phyloP scores from a whole-genome alignment of 1,284 basidiomycete species.

The Fistulinella cinereoalba region DNA sequence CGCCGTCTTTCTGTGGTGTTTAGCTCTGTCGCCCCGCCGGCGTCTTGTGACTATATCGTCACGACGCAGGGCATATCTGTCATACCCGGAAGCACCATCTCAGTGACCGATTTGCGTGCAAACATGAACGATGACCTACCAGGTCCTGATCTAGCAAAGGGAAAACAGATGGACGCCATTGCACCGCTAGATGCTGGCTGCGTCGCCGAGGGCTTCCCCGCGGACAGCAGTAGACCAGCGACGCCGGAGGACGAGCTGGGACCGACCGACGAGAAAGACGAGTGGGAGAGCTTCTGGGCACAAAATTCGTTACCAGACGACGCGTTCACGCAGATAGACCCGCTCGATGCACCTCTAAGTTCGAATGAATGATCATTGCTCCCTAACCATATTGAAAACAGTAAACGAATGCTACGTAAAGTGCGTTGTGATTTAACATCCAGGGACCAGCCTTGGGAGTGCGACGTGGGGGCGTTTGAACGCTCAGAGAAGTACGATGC shows the following conservation, averaged over 20 bases:
- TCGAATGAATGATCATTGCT: conserved; percentile 17
- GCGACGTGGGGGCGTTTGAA: background rate
- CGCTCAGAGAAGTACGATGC: conserved; percentile 23
- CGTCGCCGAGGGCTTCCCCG: conserved; percentile 26
- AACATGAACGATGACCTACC: conserved; percentile 1
- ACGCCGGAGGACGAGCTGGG: conserved; percentile 30
- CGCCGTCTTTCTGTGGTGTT: conserved; percentile 73
- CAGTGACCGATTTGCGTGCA: conserved; percentile 1
- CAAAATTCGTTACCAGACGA: conserved; percentile 29
- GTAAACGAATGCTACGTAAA: conserved; percentile 10
- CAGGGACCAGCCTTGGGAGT: conserved; percentile 13
- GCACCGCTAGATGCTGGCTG: conserved; percentile 41
- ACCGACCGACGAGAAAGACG: conserved; percentile 18
- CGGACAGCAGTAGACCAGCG: conserved; percentile 8
- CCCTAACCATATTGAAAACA: background rate
- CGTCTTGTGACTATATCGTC: conserved; percentile 72
- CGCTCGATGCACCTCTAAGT: background rate
- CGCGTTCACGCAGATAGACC: conserved; percentile 18
- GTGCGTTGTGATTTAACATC: conserved; percentile 1
- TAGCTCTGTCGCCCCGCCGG: conserved; percentile 57
- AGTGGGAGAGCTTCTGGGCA: conserved; percentile 35
- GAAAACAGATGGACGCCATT: conserved; percentile 21
- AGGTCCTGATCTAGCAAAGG: background rate
- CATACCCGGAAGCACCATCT: conserved; percentile 26
- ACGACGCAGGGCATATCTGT: conserved; percentile 54